Percentiles rank a stretch among this genome's conserved stretches.
phyloP scores from a whole-genome alignment of 2,329 filamentous ascomycete species.

The Colletotrichum incanum region DNA sequence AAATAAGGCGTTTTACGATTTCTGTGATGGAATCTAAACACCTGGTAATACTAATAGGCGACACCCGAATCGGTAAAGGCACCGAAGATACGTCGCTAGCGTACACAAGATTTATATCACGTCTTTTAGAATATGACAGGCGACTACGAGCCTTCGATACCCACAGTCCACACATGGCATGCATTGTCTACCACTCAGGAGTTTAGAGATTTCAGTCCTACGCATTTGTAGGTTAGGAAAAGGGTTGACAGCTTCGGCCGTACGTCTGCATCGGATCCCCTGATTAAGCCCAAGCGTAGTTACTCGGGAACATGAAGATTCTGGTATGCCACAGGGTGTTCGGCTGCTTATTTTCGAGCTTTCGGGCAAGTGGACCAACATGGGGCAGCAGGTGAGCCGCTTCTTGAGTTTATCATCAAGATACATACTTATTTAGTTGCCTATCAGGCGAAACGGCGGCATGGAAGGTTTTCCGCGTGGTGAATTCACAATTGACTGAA shows the following conservation, averaged over 20 bases:
- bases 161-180: not conserved
- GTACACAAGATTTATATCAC: not conserved
- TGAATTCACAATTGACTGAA: not conserved
- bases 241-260: not conserved
- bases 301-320: not conserved
- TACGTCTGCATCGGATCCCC: not conserved
- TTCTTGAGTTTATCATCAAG: too few relatives aligned
- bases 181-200: not conserved
- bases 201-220: not conserved
- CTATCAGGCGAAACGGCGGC: not conserved
- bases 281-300: not conserved
- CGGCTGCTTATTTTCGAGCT: not conserved
- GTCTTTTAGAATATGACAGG: not conserved
- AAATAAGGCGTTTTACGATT: not conserved
- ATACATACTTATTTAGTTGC: not conserved
- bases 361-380: not conserved
- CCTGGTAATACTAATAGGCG: constrained; percentile 23
- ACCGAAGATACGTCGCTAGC: not conserved
- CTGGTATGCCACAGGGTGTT: too few relatives aligned
- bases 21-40: not conserved
- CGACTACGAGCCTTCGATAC: constrained; percentile 2
- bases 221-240: not conserved
- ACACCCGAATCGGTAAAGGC: not conserved
- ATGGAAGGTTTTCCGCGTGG: not conserved
- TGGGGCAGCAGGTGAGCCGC: not conserved